Evolutionary conservation across 2,329 filamentous ascomycete genomes (phyloP), one percentile per base, ranked within the genome.

Genomic region (Sporothrix pallida): DNA sequence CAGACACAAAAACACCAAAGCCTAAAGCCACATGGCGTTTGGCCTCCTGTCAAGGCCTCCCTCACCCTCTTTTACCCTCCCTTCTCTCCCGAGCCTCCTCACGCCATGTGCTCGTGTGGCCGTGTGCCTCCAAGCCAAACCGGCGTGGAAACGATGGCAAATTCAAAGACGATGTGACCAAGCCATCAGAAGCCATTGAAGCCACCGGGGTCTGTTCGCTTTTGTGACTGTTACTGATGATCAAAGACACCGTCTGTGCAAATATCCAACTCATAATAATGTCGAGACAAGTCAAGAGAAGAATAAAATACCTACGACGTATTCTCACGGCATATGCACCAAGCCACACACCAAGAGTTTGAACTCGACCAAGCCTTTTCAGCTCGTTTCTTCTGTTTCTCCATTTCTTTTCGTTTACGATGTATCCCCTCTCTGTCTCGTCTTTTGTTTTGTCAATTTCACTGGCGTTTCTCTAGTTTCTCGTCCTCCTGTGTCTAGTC

Each of bases 21-120:
- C 23, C 23, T 17, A 37, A 31, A 60, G 56, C 56, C 56, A 60
- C 56, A 60, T 60, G 56, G 52, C 52, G 20, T 56, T 54, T 56
- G 2, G 52, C 52, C n/a, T 56, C 52, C 23, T 23, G 20, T 23
- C 52, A 20, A 6, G 52, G n/a, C 52, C 7, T 50, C 23, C 1
- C 1, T 3, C 23, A 26, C 23, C 1, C 23, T 26, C 23, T 26
- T 26, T 26, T n/a, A n/a, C n/a, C n/a, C n/a, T n/a, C n/a, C n/a
- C n/a, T n/a, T n/a, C n/a, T n/a, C n/a, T n/a, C n/a, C 1, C 23
- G 1, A 26, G 23, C 23, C 23, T 26, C 23, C 23, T 26, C 23
- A 10, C n/a, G 52, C 52, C 52, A 56, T 56, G 52, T 56, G 52
- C 8, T 20, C 52, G 52, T 56, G 52, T 23, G 52, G 56, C 56